These are phyloP conservation scores for Acacia melanoxylon DNA, from an alignment of 306 rosid genomes.

Conservation along the genomic window DNA sequence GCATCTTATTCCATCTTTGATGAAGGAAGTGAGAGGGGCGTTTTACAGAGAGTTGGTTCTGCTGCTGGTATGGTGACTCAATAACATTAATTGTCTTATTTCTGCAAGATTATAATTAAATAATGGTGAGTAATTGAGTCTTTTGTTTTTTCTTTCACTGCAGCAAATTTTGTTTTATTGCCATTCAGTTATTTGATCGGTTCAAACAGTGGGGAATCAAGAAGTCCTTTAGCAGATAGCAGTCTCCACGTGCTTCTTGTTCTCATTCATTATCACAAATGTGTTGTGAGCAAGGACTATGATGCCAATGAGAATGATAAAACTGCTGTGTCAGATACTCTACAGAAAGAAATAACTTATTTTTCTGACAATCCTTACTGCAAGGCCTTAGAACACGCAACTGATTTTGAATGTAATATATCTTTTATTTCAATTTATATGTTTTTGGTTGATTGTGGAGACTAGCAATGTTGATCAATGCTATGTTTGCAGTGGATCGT, in stretches of 20 bases:
- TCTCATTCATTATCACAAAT: slow-evolving; percentile 87
- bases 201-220: slow-evolving; percentile 71
- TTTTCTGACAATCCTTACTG: slow-evolving; percentile 88
- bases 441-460: slow-evolving; percentile 27
- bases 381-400: slow-evolving; percentile 79
- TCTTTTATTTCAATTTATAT: slow-evolving; percentile 23
- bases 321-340: slow-evolving; percentile 53
- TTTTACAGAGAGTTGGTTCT: slow-evolving; percentile 91
- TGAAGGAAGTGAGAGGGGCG: slow-evolving; percentile 86
- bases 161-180: slow-evolving; percentile 88
- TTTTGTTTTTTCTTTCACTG: slow-evolving; percentile 35
- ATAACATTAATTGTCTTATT: slow-evolving; percentile 12
- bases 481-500: slow-evolving; percentile 77
- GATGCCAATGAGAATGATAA: slow-evolving; percentile 44
- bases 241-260: slow-evolving; percentile 90
- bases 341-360: slow-evolving; percentile 51
- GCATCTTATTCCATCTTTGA: slow-evolving; percentile 68
- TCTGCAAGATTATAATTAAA: slow-evolving; percentile 24
- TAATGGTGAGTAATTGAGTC: slow-evolving; percentile 28
- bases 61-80: slow-evolving; percentile 76
- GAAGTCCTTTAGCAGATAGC: slow-evolving; percentile 75
- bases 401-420: slow-evolving; percentile 81
- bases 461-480: slow-evolving; percentile 25
- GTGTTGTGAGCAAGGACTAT: slow-evolving; percentile 49
- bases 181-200: slow-evolving; percentile 85